Conservation (phyloP, 2,329 filamentous ascomycete species). For the Escovopsis weberi region DNA sequence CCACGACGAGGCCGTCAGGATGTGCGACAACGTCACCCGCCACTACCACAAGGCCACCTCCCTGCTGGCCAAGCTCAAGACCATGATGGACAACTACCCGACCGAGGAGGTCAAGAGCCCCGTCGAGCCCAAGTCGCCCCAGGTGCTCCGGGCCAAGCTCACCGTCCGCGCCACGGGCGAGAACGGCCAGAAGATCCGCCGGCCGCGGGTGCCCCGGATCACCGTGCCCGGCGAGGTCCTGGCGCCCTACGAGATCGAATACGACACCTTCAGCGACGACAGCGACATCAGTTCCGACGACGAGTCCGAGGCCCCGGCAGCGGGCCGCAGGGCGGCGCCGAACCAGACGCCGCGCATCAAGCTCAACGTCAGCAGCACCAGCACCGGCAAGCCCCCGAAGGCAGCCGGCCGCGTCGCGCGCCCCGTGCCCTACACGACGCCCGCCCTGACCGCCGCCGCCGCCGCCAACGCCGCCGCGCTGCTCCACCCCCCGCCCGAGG, state of each 20-base stretch:
- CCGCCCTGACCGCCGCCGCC: constrained; percentile 22
- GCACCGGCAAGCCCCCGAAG: too few relatives aligned
- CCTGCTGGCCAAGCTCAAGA: constrained; percentile 42
- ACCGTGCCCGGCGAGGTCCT: constrained; percentile 53
- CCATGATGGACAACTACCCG: constrained; percentile 47
- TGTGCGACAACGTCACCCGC: constrained; percentile 47
- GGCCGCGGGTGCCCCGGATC: constrained; percentile 38
- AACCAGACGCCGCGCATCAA: constrained; percentile 32
- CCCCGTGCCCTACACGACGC: constrained; percentile 19
- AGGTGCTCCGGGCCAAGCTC: constrained; percentile 34
- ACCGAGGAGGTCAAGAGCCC: constrained; percentile 38
- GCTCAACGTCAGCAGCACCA: constrained; percentile 27
- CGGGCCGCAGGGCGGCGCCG: constrained; percentile 22
- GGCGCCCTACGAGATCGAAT: constrained; percentile 50
- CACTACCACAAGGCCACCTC: constrained; percentile 47
- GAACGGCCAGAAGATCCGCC: constrained; percentile 31
- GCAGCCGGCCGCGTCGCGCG: constrained; percentile 26
- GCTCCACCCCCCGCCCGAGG: constrained; percentile 43
- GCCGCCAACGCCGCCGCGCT: constrained; percentile 26
- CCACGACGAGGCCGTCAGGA: constrained; percentile 47
- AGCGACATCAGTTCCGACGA: constrained; percentile 39
- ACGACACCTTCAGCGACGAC: constrained; percentile 40
- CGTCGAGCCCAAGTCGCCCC: constrained; percentile 37
- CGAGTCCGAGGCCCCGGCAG: constrained; percentile 27
- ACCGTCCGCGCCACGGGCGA: constrained; percentile 28